Base-by-base conservation (phyloP, 257 asterid species). In the Marsdenia floribunda region DNA sequence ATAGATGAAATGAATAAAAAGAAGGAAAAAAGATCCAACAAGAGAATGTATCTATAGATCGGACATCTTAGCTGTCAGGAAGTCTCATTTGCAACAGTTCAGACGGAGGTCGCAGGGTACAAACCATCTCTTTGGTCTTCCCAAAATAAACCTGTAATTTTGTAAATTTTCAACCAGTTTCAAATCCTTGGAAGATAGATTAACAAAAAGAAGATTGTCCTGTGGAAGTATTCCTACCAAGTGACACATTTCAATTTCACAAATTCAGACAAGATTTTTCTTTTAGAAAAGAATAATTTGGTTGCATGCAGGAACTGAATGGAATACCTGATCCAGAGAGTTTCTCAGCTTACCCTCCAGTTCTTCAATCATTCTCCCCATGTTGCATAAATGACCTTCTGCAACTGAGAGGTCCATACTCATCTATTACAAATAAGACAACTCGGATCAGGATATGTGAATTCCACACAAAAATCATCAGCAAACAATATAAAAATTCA, bases 321-420 rank as follows among this genome's bases (percentile, higher is more conserved):
- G 16, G 42, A 7, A 37, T 80, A 90, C 99, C 97, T 95, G 99
- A 74, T 95, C 99, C 82, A 95, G 77, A 49, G 98, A 92, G 81
- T 95, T 92, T 71, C 98, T 88, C 86, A 95, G 85, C 84, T 95
- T 92, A 77, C 98, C 88, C 88, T 95, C 99, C 96, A 92, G 89
- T 81, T 95, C 99, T 82, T 95, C 99, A 13, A 95, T 90, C 99
- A 95, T 90, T 84, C 77, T 92, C 78, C 99, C 99, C 99, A 95
- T 92, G 74, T 95, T 95, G 82, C 94, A 86, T 54, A 95, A 83
- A 85, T 95, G 99, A 73, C 98, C 99, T 77, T 95, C 98, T 44
- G 89, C 85, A 74, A 90, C 85, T 40, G 94, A 68, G 70, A 90
- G 88, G 75, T 90, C 93, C 93, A 88, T 86, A 75, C 80, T 92